A percentile compares a stretch with the other conserved stretches of the same genome.
Evolutionary conservation across 805 yeast genomes (phyloP).

Genomic region (Grigorovia jiainica): DNA sequence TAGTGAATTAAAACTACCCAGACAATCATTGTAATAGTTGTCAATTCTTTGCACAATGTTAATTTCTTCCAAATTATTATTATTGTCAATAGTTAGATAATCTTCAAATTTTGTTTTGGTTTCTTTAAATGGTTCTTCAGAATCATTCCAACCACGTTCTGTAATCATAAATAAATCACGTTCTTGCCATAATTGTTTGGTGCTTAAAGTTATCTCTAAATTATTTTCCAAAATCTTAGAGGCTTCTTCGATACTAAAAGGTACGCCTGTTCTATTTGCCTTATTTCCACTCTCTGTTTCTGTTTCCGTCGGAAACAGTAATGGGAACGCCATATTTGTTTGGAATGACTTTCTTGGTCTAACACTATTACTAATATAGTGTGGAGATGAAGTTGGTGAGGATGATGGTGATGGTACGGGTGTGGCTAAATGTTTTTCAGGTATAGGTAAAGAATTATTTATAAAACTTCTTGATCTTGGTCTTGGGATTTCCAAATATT

Average conservation of each 20-base stretch:
- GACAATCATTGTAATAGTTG: constrained; percentile 40
- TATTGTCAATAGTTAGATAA: background rate
- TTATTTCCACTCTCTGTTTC: constrained; percentile 26
- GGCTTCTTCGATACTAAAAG: constrained; percentile 74
- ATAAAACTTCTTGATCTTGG: constrained; percentile 31
- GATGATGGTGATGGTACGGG: constrained; percentile 80
- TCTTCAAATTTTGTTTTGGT: background rate
- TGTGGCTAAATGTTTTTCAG: constrained; percentile 49
- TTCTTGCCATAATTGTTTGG: constrained; percentile 62
- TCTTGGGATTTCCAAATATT: constrained; percentile 49
- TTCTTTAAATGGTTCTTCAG: background rate
- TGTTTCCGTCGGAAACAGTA: constrained; percentile 46
- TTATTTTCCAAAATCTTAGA: constrained; percentile 53
- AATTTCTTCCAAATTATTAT: constrained; percentile 21
- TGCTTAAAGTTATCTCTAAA: constrained; percentile 56
- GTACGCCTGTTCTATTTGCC: constrained; percentile 22
- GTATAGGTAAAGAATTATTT: constrained; percentile 22
- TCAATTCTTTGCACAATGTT: constrained; percentile 46
- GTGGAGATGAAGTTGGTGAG: constrained; percentile 32
- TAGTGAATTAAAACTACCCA: constrained; percentile 53
- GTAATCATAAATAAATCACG: constrained; percentile 61
- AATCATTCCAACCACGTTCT: constrained; percentile 51
- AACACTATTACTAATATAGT: constrained; percentile 12
- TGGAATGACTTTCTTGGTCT: constrained; percentile 50
- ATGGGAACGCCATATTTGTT: constrained; percentile 58